These are phyloP conservation scores for Eragrostis curvula DNA, from an alignment of 176 grass and related monocot species.

Conservation along the genomic window DNA sequence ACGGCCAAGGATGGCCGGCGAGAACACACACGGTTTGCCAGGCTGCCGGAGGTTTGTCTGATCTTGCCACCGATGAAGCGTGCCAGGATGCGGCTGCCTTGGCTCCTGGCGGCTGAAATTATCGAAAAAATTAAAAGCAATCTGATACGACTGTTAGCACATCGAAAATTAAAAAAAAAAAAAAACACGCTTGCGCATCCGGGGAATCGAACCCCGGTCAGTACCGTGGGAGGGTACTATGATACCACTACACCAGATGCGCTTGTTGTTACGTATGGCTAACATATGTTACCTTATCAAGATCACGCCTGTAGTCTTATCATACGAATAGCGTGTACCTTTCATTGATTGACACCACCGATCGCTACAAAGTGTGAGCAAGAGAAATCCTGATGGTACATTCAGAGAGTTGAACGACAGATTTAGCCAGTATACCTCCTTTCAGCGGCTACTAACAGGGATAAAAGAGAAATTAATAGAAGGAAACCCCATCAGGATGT, in stretches of 20 bases:
- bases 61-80: not conserved
- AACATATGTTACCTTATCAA: too few relatives aligned
- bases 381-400: too few relatives aligned
- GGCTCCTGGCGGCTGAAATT: not conserved
- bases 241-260: conserved; percentile 99
- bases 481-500: too few relatives aligned
- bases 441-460: too few relatives aligned
- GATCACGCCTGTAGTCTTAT: too few relatives aligned
- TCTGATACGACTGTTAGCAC: not conserved
- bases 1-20: not conserved
- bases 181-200: conserved; percentile 57
- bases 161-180: not conserved
- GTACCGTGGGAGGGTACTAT: conserved; percentile 99
- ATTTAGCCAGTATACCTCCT: too few relatives aligned
- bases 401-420: too few relatives aligned
- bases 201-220: conserved; percentile 99
- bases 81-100: not conserved
- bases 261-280: too few relatives aligned
- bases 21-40: not conserved
- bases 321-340: too few relatives aligned
- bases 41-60: not conserved
- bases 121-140: not conserved
- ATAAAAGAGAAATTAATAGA: too few relatives aligned
- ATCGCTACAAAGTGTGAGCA: too few relatives aligned
- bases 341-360: too few relatives aligned